These are phyloP conservation scores for Cyclocybe cylindracea DNA, from an alignment of 768 basidiomycete genomes.

Conservation along the genomic window DNA sequence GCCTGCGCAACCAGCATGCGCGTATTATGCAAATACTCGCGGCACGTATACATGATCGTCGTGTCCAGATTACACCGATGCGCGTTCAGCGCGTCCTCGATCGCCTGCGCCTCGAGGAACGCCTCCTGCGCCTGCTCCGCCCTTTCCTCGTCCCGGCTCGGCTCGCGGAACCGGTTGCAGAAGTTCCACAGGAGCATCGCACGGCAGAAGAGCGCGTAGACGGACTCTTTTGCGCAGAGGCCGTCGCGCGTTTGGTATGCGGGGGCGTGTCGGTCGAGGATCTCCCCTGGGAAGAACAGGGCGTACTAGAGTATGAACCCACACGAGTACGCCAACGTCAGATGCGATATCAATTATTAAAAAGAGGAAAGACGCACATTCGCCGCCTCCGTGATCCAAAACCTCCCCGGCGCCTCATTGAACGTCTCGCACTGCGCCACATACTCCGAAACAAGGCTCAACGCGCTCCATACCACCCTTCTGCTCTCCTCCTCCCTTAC, in stretches of 20 bases:
- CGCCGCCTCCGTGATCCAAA: slow-evolving; percentile 62
- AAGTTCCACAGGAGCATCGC: slow-evolving; percentile 83
- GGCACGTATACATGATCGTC: slow-evolving; percentile 61
- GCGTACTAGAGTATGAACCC: slow-evolving; percentile 61
- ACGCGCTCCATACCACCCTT: slow-evolving; percentile 76
- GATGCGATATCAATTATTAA: not conserved
- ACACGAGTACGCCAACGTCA: no score
- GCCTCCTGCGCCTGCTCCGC: slow-evolving; percentile 61
- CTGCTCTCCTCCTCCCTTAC: slow-evolving; percentile 69
- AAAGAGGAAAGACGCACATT: slow-evolving; percentile 45
- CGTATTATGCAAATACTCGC: slow-evolving; percentile 74
- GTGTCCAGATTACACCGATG: slow-evolving; percentile 76
- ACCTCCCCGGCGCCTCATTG: slow-evolving; percentile 53
- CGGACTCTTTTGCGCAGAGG: slow-evolving; percentile 69
- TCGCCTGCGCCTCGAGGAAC: slow-evolving; percentile 64
- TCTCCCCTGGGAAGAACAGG: slow-evolving; percentile 76
- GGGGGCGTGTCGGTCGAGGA: slow-evolving; percentile 48
- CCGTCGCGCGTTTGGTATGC: slow-evolving; percentile 39
- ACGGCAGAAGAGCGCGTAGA: slow-evolving; percentile 83
- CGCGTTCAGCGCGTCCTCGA: slow-evolving; percentile 66
- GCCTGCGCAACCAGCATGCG: slow-evolving; percentile 66
- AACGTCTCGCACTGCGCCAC: slow-evolving; percentile 70
- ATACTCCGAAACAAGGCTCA: slow-evolving; percentile 68
- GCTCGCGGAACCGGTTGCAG: slow-evolving; percentile 44
- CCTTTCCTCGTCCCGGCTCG: slow-evolving; percentile 47